These are phyloP conservation scores for Dorcoceras hygrometricum DNA, from an alignment of 257 asterid species.

Conservation along the genomic window DNA sequence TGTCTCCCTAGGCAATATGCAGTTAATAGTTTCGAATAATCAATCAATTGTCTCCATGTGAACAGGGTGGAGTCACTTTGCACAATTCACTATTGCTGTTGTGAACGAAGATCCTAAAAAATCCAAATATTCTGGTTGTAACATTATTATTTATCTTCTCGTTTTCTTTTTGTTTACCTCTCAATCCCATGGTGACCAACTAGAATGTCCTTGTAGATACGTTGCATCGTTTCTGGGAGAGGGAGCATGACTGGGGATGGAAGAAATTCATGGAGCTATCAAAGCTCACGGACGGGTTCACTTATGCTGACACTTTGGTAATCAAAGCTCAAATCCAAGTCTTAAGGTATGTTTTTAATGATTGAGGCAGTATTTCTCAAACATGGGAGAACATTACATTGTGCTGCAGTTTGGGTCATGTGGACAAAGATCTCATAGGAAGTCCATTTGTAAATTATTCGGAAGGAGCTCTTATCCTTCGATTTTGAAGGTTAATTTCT, in stretches of 20 bases:
- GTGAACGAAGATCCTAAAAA: slow-evolving; percentile 53
- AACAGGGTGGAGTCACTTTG: slow-evolving; percentile 60
- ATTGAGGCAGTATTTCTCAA: background rate
- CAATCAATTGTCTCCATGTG: slow-evolving; percentile 16
- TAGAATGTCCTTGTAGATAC: slow-evolving; percentile 38
- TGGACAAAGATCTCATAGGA: too few species aligned
- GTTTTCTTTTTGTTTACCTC: background rate
- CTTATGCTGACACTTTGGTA: slow-evolving; percentile 47
- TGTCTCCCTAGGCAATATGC: background rate
- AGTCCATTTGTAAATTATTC: too few species aligned
- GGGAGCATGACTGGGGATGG: slow-evolving; percentile 66
- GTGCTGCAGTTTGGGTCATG: too few species aligned
- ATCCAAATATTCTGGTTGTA: slow-evolving; percentile 49
- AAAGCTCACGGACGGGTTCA: slow-evolving; percentile 49
- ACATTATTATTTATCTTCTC: background rate
- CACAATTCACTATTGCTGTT: slow-evolving; percentile 60
- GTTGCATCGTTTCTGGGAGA: slow-evolving; percentile 52
- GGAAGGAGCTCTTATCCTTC: too few species aligned
- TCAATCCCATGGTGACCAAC: slow-evolving; percentile 1
- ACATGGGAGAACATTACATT: too few species aligned
- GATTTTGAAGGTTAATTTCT: too few species aligned
- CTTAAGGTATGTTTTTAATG: slow-evolving; percentile 40
- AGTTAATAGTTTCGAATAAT: slow-evolving; percentile 20
- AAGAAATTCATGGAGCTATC: slow-evolving; percentile 59
- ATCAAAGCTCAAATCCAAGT: slow-evolving; percentile 60